Conservation (phyloP, 108 stramenopile genomes). For the Cyclotella sp. region DNA sequence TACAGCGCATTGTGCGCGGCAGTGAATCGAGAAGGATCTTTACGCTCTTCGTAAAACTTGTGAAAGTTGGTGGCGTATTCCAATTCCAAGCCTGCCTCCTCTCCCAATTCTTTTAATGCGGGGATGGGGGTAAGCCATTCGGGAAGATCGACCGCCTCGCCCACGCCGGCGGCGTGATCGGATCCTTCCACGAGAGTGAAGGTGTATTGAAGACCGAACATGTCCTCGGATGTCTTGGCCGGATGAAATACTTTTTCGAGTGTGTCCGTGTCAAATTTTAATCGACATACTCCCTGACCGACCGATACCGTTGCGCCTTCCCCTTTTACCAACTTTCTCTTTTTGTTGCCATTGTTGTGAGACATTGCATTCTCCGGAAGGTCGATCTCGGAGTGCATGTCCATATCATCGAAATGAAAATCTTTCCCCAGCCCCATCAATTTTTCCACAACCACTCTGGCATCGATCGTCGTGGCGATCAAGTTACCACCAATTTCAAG, state of each 20-base stretch:
- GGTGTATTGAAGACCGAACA: slow-evolving; percentile 88
- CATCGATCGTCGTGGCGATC: slow-evolving; percentile 97
- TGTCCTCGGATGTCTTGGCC: slow-evolving; percentile 55
- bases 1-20: slow-evolving; percentile 74
- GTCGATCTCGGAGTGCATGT: slow-evolving; percentile 42
- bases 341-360: slow-evolving; percentile 41
- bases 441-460: slow-evolving; percentile 75
- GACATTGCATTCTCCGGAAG: slow-evolving; percentile 41
- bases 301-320: slow-evolving; percentile 53
- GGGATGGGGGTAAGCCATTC: slow-evolving; percentile 90
- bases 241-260: slow-evolving; percentile 64
- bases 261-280: slow-evolving; percentile 71
- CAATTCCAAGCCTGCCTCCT: slow-evolving; percentile 79
- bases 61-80: slow-evolving; percentile 86
- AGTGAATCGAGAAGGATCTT: slow-evolving; percentile 59
- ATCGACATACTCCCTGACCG: slow-evolving; percentile 74
- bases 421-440: slow-evolving; percentile 82
- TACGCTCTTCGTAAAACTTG: slow-evolving; percentile 75
- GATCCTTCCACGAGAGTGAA: slow-evolving; percentile 86
- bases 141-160: slow-evolving; percentile 86
- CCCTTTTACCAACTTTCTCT: slow-evolving; percentile 38
- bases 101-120: slow-evolving; percentile 64
- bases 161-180: slow-evolving; percentile 81
- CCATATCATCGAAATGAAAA: slow-evolving; percentile 64
- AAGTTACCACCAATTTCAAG: slow-evolving; percentile 91